Evolutionary conservation across 2,329 filamentous ascomycete genomes (phyloP), one percentile per base, ranked within the genome.

Genomic region (Colletotrichum sidae): DNA sequence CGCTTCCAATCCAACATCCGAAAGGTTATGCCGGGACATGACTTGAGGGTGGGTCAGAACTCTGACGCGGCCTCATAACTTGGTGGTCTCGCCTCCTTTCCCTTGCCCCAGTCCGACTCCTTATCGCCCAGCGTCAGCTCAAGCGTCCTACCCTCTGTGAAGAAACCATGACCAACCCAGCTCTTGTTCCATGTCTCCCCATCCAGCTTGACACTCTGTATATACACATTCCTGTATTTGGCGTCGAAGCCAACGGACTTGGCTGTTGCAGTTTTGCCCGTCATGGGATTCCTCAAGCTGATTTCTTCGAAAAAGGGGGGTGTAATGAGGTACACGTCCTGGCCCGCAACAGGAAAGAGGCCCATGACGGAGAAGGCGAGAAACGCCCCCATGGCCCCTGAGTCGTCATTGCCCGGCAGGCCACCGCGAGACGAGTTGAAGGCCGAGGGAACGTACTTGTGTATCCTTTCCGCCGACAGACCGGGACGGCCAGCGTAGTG

Each of bases 341-440:
- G 88, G 0, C 87, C 88, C 0, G 85, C 80, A 12, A 88, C 81
- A 0, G 88, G 88, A 74, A 85, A 90, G 8, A 67, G 39, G 2
- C 60, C 88, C 71, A 90, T 82, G 85, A 90, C 88, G 17, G 82
- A 81, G 4, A 90, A 79, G 0, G 80, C 83, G 2, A 83, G 80
- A 60, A 89, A 90, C 0, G 82, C 83, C 2, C 86, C 87, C 87
- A 90, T 90, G 2, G 88, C 86, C 0, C 88, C 88, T 13, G 81
- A 84, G 71, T 90, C 87, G 50, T 90, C 88, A 69, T 90, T 90
- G 0, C 88, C 88, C 0, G 88, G 86, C 15, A 90, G 82, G 0
- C 88, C 88, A 4, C 76, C 77, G 2, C 83, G 67, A 0, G 84
- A 83, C 9, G 83, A 80, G 75, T 88, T 88, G 79, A 90, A 90